Conservation (phyloP, 495 filamentous ascomycete species). For the Chaetomium cochliodes region DNA sequence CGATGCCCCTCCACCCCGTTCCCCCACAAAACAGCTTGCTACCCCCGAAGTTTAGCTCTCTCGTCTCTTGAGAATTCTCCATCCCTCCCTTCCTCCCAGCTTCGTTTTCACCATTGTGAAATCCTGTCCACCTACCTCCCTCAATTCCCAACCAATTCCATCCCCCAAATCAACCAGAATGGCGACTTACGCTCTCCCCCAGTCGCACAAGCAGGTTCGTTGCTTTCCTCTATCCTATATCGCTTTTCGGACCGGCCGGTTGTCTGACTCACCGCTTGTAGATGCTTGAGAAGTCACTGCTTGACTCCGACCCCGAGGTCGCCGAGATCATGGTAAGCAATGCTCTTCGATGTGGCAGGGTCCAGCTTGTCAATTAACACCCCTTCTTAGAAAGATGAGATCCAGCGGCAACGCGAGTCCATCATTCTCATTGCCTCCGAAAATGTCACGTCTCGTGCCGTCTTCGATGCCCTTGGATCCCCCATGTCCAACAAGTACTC, state of each 20-base stretch:
- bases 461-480: constrained; percentile 85
- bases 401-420: constrained; percentile 96
- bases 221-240: not conserved
- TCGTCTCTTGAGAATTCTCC: constrained; percentile 4
- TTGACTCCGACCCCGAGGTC: constrained; percentile 86
- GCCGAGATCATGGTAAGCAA: constrained; percentile 84
- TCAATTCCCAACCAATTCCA: constrained; percentile 5
- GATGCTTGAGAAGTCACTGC: constrained; percentile 87
- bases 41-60: constrained; percentile 1
- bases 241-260: constrained; percentile 16
- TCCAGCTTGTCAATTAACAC: not conserved
- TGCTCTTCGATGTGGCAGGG: not conserved
- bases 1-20: constrained; percentile 20
- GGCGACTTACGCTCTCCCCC: constrained; percentile 77
- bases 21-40: constrained; percentile 14
- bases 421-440: constrained; percentile 97
- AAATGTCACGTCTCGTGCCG: constrained; percentile 84
- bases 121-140: not conserved
- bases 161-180: constrained; percentile 33
- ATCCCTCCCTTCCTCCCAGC: constrained; percentile 1
- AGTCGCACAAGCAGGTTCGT: constrained; percentile 85
- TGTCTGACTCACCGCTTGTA: constrained; percentile 56
- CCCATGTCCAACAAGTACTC: constrained; percentile 99
- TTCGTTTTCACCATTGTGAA: not conserved
- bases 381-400: constrained; percentile 71